Evolutionary conservation across 2,329 filamentous ascomycete species (phyloP).

Genomic region (Pseudocercospora fijiensis): DNA sequence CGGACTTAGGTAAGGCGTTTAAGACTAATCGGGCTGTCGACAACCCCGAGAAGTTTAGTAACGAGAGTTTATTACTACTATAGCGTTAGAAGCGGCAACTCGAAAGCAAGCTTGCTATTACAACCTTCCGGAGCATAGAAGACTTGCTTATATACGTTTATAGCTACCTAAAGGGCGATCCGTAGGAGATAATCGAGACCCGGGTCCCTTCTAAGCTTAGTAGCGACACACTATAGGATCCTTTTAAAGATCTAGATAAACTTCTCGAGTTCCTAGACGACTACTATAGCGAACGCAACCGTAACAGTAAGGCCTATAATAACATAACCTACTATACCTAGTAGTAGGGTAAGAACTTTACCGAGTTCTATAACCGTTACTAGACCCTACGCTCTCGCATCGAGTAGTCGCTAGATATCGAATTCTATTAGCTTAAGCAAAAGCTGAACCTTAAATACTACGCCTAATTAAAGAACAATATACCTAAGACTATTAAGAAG

Average conservation of each 20-base stretch:
- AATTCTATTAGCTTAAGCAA: not conserved
- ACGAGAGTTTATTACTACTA: not conserved
- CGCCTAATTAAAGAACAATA: not conserved
- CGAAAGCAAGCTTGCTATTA: not conserved
- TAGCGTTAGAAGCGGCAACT: not conserved
- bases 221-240: not conserved
- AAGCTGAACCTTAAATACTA: not conserved
- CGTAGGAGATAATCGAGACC: not conserved
- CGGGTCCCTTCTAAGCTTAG: not conserved
- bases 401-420: not conserved
- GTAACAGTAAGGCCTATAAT: not conserved
- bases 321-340: not conserved
- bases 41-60: not conserved
- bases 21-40: not conserved
- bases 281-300: not conserved
- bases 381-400: not conserved
- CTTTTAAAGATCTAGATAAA: not conserved
- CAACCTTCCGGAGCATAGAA: not conserved
- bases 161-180: not conserved
- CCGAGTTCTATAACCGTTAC: conserved; percentile 4
- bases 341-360: not conserved
- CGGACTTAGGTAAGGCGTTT: not conserved
- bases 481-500: not conserved
- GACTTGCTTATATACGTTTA: not conserved
- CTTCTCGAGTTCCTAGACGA: not conserved